phyloP scores from a whole-genome alignment of 2,329 filamentous ascomycete species.

The Hymenoscyphus salicellus region DNA sequence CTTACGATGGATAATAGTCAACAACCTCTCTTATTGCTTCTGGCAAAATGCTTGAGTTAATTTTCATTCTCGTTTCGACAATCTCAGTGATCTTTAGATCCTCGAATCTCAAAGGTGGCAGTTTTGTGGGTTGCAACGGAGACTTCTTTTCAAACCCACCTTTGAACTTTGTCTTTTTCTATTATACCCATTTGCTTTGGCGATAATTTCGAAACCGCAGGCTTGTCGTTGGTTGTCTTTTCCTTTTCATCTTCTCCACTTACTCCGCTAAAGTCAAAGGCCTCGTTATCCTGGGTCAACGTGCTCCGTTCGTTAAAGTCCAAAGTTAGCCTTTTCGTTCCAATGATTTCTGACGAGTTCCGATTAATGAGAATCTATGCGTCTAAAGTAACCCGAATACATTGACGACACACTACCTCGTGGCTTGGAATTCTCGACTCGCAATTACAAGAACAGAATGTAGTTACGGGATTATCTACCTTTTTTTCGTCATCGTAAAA shows the following conservation, averaged over 20 bases:
- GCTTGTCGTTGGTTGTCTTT: background rate
- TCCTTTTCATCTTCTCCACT: background rate
- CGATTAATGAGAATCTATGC: too few relatives aligned
- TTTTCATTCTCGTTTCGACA: background rate
- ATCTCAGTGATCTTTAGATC: background rate
- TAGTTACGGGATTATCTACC: background rate
- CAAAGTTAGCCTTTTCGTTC: background rate
- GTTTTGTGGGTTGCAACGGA: background rate
- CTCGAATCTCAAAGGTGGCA: background rate
- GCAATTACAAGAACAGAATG: background rate
- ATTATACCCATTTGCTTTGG: background rate
- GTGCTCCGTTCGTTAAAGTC: background rate
- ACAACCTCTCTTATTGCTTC: background rate
- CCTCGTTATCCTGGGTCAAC: background rate
- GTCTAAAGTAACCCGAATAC: too few relatives aligned
- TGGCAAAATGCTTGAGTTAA: background rate
- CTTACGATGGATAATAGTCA: constrained; percentile 1
- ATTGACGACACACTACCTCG: too few relatives aligned
- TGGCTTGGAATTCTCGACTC: too few relatives aligned
- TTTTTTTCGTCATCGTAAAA: background rate
- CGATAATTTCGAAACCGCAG: background rate
- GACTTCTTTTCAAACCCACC: background rate
- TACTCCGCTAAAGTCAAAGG: background rate
- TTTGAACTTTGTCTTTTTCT: background rate
- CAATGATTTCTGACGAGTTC: too few relatives aligned